These are phyloP conservation scores for Sclerotinia sclerotiorum DNA, from an alignment of 2,329 filamentous ascomycete genomes.

Conservation along the genomic window DNA sequence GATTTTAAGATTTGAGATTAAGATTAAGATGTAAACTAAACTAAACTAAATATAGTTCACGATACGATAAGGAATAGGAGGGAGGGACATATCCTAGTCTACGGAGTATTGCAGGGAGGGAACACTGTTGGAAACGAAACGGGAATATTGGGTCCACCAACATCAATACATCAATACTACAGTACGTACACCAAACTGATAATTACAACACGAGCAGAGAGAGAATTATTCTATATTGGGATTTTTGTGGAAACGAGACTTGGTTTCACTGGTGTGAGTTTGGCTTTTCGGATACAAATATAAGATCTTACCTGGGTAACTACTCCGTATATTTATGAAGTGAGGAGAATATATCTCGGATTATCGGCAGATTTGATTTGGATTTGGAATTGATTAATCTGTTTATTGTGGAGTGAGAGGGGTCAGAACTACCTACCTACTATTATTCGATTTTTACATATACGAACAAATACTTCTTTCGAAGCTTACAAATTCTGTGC, in stretches of 20 bases:
- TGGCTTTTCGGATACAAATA: too few species aligned
- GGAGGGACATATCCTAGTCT: neutral
- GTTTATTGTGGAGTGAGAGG: neutral
- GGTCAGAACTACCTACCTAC: neutral
- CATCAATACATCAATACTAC: neutral
- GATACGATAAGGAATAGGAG: too few species aligned
- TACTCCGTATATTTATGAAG: too few species aligned
- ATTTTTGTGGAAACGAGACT: neutral
- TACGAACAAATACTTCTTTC: neutral
- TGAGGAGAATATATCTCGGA: neutral
- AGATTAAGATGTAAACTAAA: too few species aligned
- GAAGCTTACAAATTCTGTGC: neutral
- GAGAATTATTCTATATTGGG: neutral
- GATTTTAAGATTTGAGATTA: too few species aligned
- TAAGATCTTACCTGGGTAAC: too few species aligned
- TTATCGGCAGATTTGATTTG: neutral
- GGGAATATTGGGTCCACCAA: neutral
- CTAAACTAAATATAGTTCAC: too few species aligned
- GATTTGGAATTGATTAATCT: neutral
- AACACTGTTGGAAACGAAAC: neutral
- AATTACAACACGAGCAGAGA: conserved; percentile 2
- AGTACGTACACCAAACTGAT: neutral
- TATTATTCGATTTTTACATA: neutral
- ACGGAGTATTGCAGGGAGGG: neutral
- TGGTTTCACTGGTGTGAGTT: conserved; percentile 1